Conservation (phyloP, 2,329 filamentous ascomycete genomes). For the Raffaelea ambrosiae region DNA sequence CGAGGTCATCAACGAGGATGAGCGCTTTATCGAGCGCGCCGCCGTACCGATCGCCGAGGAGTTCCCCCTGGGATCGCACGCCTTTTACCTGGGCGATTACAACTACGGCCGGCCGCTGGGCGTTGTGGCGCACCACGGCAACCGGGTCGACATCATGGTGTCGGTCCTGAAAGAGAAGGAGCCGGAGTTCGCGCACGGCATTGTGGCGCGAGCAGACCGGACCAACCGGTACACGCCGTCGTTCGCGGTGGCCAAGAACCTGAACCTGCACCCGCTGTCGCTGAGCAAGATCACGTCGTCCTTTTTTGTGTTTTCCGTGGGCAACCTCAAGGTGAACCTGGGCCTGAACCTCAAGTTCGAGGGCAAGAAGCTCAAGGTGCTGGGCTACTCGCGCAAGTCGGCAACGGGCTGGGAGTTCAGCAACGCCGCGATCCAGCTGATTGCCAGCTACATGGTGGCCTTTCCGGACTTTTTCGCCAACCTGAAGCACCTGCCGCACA, state of each 20-base stretch:
- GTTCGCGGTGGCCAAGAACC: slow-evolving; percentile 74
- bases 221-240: slow-evolving; percentile 75
- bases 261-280: slow-evolving; percentile 76
- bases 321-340: slow-evolving; percentile 69
- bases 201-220: slow-evolving; percentile 63
- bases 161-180: slow-evolving; percentile 65
- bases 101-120: slow-evolving; percentile 88
- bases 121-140: slow-evolving; percentile 60
- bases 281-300: slow-evolving; percentile 95
- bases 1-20: slow-evolving; percentile 80
- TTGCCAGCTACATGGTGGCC: slow-evolving; percentile 81
- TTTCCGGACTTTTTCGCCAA: slow-evolving; percentile 95
- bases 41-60: slow-evolving; percentile 88
- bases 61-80: slow-evolving; percentile 72
- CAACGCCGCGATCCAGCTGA: slow-evolving; percentile 67
- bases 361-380: slow-evolving; percentile 85
- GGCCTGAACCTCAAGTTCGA: slow-evolving; percentile 97
- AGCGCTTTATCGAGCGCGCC: slow-evolving; percentile 82
- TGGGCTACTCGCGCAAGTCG: slow-evolving; percentile 87
- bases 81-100: slow-evolving; percentile 91
- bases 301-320: slow-evolving; percentile 71
- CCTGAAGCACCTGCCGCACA: slow-evolving; percentile 76
- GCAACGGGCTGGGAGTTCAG: slow-evolving; percentile 94
- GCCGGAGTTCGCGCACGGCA: slow-evolving; percentile 67
- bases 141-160: slow-evolving; percentile 74